Percentiles rank a stretch among this genome's conserved stretches.
Conservation (phyloP, 73 alveolate species). For the Paraurostyla sp. region DNA sequence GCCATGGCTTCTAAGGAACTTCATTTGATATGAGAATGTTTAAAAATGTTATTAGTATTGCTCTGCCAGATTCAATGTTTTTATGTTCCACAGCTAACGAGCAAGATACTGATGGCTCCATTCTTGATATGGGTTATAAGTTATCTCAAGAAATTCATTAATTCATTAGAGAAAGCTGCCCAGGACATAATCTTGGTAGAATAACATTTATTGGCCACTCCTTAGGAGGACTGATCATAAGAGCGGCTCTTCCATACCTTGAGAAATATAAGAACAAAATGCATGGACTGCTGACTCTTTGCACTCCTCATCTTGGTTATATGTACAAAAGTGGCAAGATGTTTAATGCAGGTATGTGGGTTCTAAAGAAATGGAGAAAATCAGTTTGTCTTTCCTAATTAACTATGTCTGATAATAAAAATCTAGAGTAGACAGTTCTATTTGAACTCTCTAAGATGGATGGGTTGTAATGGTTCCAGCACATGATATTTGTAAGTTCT, state of each 20-base stretch:
- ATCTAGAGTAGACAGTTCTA: slow-evolving; percentile 82
- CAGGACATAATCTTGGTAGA: slow-evolving; percentile 89
- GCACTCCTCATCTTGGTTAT: slow-evolving; percentile 98
- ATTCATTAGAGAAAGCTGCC: slow-evolving; percentile 87
- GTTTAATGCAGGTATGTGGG: slow-evolving; percentile 98
- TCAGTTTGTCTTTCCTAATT: slow-evolving; percentile 88
- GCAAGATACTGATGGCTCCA: slow-evolving; percentile 96
- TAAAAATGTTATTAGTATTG: slow-evolving; percentile 81
- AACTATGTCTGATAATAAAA: slow-evolving; percentile 78
- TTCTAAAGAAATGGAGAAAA: slow-evolving; percentile 93
- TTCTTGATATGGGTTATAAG: slow-evolving; percentile 97
- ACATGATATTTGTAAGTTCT: slow-evolving; percentile 81
- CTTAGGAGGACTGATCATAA: slow-evolving; percentile 89
- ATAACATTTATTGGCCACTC: slow-evolving; percentile 95
- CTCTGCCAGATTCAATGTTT: slow-evolving; percentile 84
- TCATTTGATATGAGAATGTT: slow-evolving; percentile 85
- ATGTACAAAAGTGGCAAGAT: slow-evolving; percentile 92
- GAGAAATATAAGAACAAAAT: slow-evolving; percentile 92
- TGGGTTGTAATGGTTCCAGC: slow-evolving; percentile 92
- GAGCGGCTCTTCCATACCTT: slow-evolving; percentile 93
- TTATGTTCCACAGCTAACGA: slow-evolving; percentile 96
- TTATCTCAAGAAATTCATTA: slow-evolving; percentile 95
- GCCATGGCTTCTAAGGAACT: slow-evolving; percentile 88
- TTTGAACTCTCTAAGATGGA: slow-evolving; percentile 80
- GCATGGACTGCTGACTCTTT: slow-evolving; percentile 92